A percentile compares a stretch with the other conserved stretches of the same genome.
phyloP scores from a whole-genome alignment of 257 asterid species.

The Nicotiana tabacum region DNA sequence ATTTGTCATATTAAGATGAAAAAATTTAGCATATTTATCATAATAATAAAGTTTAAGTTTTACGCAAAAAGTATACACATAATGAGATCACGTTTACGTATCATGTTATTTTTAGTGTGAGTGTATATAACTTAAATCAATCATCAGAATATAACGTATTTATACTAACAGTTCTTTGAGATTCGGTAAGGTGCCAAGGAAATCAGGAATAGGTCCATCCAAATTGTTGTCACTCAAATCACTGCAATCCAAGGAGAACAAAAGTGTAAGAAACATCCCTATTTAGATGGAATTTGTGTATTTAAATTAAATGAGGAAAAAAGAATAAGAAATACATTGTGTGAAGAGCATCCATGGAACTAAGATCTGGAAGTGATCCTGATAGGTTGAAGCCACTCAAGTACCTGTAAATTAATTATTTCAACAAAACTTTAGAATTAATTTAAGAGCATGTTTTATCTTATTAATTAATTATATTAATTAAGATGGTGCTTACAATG shows the following conservation, averaged over 20 bases:
- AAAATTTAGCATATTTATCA: neutral
- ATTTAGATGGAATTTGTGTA: neutral
- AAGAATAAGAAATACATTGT: constrained; percentile 33
- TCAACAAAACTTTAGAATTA: too few species aligned
- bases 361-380: constrained; percentile 34
- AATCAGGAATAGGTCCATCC: constrained; percentile 56
- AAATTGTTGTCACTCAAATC: constrained; percentile 47
- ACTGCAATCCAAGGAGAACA: constrained; percentile 21
- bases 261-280: neutral
- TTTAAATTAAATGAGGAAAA: neutral
- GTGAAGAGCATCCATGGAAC: constrained; percentile 47
- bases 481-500: constrained; percentile 32
- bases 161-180: constrained; percentile 44
- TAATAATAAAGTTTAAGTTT: too few species aligned
- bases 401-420: constrained; percentile 19
- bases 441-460: neutral
- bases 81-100: too few species aligned
- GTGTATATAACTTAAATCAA: neutral
- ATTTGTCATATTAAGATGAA: neutral
- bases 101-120: neutral
- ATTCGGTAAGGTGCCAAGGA: constrained; percentile 42
- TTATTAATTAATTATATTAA: too few species aligned
- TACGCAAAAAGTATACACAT: too few species aligned
- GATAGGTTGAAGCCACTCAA: constrained; percentile 25
- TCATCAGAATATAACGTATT: neutral